Evolutionary conservation across 805 yeast genomes (phyloP), one percentile per base, ranked within the genome.

Genomic region (Saccharomycopsis guyanensis): DNA sequence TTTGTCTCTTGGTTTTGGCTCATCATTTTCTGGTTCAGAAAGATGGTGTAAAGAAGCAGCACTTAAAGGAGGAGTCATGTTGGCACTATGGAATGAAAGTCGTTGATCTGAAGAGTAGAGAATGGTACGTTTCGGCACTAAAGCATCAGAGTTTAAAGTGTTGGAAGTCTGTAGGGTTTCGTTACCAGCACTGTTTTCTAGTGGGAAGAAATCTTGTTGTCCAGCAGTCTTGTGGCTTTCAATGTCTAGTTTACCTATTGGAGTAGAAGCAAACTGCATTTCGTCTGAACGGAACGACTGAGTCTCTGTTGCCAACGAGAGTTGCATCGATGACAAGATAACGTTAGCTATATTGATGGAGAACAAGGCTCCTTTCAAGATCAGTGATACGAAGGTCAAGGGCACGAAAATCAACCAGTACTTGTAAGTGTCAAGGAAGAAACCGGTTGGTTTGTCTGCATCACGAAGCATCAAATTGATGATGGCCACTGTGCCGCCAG

Each of bases 51-150:
- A 38, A 12, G 33, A 19, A 13, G 25, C 34, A 5, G 23, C 35
- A 16, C 12, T 44, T 6, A 44, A 15, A 3, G 47, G 47, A 4
- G 40, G 40, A 15, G 47, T 44, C 38, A 40, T 38, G 27, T 44
- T 24, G 32, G 25, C 29, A 37, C 36, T 41, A 29, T 37, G 37
- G 37, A 33, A 33, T 5, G 37, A 15, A 12, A 33, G 10, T 8
- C 37, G 18, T 15, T 33, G 37, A 15, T 15, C 18, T 5, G 37
- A 12, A 8, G 37, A 33, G 20, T 5, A 33, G 10, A 15, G 5
- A 12, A 18, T 33, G 20, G 20, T 15, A 8, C 20, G 37, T 8
- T 8, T 33, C 20, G 20, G 18, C 8, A 25, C n/a, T n/a, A n/a
- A n/a, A n/a, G n/a, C n/a, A n/a, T n/a, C n/a, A n/a, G n/a, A n/a